These are phyloP conservation scores for Areca catechu DNA, from an alignment of 176 grass and related monocot genomes.

Conservation along the genomic window DNA sequence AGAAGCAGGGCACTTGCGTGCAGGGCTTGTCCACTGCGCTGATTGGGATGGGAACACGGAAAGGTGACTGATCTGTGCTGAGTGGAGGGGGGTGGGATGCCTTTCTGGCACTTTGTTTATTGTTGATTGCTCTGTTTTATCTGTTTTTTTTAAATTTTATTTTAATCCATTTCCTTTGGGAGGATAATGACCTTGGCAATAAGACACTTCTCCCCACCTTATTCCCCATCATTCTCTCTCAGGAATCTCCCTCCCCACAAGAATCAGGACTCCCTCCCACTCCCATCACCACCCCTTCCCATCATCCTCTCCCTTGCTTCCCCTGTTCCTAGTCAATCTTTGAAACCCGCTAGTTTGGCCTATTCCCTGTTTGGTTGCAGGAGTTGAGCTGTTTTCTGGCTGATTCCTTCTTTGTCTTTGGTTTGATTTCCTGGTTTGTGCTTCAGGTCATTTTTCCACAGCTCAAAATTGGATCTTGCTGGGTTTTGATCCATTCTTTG, in stretches of 20 bases:
- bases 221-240: conserved; percentile 4
- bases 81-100: background rate
- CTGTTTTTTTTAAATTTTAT: background rate
- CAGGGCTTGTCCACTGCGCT: conserved; percentile 36
- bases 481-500: background rate
- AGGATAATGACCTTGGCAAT: conserved; percentile 9
- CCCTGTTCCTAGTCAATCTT: no score
- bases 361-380: no score
- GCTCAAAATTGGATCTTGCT: conserved; percentile 1
- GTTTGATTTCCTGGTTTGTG: background rate
- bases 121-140: conserved; percentile 1
- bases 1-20: conserved; percentile 43
- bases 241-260: conserved; percentile 16
- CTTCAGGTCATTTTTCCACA: background rate
- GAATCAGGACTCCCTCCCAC: conserved; percentile 20
- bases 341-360: no score
- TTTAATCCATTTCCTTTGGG: conserved; percentile 11
- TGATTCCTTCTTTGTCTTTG: no score
- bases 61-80: conserved; percentile 11
- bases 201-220: background rate
- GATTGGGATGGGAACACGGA: conserved; percentile 25
- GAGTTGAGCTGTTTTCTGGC: no score
- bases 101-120: conserved; percentile 7
- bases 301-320: background rate
- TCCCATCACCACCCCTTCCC: background rate